Conservation (phyloP, 2,329 filamentous ascomycete species). For the Stagonosporopsis chrysanthemi region DNA sequence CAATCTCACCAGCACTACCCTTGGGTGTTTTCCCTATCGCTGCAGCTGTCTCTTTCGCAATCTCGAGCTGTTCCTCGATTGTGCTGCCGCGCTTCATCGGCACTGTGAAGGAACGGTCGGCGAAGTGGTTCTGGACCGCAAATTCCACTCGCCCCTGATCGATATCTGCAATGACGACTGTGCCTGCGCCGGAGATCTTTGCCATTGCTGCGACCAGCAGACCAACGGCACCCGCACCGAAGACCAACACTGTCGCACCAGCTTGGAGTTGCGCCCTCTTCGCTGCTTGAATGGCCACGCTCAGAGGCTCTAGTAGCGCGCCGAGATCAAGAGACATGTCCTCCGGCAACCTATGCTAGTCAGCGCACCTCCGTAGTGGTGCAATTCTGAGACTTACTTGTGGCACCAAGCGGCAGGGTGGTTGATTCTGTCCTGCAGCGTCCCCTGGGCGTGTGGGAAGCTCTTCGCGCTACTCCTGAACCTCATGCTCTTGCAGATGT, state of each 20-base stretch:
- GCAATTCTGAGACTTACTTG: conserved; percentile 41
- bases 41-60: conserved; percentile 59
- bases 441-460: conserved; percentile 70
- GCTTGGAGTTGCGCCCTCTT: conserved; percentile 59
- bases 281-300: conserved; percentile 67
- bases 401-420: conserved; percentile 69
- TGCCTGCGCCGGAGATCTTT: conserved; percentile 60
- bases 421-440: conserved; percentile 67
- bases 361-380: conserved; percentile 5
- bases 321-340: conserved; percentile 63
- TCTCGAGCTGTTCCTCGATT: conserved; percentile 62
- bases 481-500: conserved; percentile 66
- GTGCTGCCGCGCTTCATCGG: conserved; percentile 56
- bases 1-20: conserved; percentile 44
- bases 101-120: conserved; percentile 55
- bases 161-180: conserved; percentile 68
- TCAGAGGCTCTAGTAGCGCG: conserved; percentile 66
- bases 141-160: conserved; percentile 64
- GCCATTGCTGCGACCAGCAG: conserved; percentile 65
- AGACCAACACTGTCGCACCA: conserved; percentile 61
- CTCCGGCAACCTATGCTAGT: conserved; percentile 54
- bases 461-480: conserved; percentile 67
- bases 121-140: conserved; percentile 59
- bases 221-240: conserved; percentile 69
- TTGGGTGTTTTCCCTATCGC: conserved; percentile 50